Base-by-base conservation (phyloP, 495 filamentous ascomycete genomes). In the Xylaria cubensis region DNA sequence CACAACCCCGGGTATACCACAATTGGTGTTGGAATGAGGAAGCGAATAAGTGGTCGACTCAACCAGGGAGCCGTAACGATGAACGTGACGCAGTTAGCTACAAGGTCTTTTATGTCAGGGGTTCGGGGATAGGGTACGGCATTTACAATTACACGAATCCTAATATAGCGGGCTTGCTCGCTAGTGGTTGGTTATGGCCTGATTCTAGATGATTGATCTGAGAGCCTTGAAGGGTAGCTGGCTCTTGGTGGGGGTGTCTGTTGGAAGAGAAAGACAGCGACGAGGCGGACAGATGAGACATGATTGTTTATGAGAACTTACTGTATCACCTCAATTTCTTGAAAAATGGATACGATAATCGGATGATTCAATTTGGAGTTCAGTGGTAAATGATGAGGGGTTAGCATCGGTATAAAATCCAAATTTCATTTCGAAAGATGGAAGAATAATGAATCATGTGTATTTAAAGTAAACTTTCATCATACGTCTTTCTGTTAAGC, bases 231-330 rank as follows among this genome's bases (percentile, higher is more conserved):
- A 17, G 7, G 21, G 12, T 3, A 39, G 17, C 26, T 7, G 32
- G 7, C 5, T 24, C 32, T 34, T 21, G 8, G 26, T 34, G 64
- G 17, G 51, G 39, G 6, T 8, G 39, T 29, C 24, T 41, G 32
- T 9, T 24, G n/a, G 64, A 53, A 39, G 64, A 19, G 41, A 34
- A 34, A 3, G 63, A n/a, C 15, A 48, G 24, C 26, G 50, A 48
- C 41, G 63, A 65, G 63, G 63, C 19, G 24, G 17, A 50, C 12
- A 48, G 42, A 50, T 46, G 41, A 48, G 42, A 64, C 42, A 64
- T 15, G 36, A 29, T 26, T 29, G 21, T 41, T 19, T 7, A 29
- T 12, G 26, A 26, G 39, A 34, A 39, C 34, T 61, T 21, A 61
- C 17, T 39, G 32, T 44, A 64, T 21, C 24, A 53, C 15, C 46